Conservation (phyloP, 129 eudicot species). For the Scalesia atractyloides region DNA sequence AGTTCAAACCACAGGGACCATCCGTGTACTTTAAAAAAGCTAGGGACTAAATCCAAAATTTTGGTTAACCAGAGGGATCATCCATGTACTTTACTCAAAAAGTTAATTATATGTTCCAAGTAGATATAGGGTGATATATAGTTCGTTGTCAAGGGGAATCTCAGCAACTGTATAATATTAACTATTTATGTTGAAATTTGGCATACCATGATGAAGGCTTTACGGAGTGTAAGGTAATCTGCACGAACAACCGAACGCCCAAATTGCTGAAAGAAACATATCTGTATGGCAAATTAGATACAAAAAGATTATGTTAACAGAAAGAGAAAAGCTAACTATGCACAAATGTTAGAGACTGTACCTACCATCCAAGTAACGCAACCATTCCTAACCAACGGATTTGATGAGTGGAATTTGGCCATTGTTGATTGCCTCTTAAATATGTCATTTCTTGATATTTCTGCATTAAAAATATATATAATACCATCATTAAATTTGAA, state of each 20-base stretch:
- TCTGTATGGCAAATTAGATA: constrained; percentile 42
- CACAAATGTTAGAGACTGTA: not conserved
- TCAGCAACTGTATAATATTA: not conserved
- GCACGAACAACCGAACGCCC: constrained; percentile 90
- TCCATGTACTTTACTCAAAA: not conserved
- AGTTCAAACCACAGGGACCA: no score
- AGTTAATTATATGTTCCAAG: not conserved
- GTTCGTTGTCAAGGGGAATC: not conserved
- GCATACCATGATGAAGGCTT: constrained; percentile 85
- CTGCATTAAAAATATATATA: constrained; percentile 41
- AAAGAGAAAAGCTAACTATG: constrained; percentile 1
- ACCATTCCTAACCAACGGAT: constrained; percentile 56
- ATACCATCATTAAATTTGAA: not conserved
- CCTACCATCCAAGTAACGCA: constrained; percentile 81
- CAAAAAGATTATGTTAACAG: not conserved
- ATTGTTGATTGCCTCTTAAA: constrained; percentile 84
- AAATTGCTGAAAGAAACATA: constrained; percentile 92
- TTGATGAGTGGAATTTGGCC: constrained; percentile 74
- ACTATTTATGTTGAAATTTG: not conserved
- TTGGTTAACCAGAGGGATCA: no score
- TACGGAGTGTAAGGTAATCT: constrained; percentile 95
- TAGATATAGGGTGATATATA: constrained; percentile 6
- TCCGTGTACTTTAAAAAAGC: no score
- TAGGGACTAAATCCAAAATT: no score
- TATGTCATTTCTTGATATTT: constrained; percentile 74